phyloP scores from a whole-genome alignment of 1,139 yeast genomes.

The Sugiyamaella neomexicana region DNA sequence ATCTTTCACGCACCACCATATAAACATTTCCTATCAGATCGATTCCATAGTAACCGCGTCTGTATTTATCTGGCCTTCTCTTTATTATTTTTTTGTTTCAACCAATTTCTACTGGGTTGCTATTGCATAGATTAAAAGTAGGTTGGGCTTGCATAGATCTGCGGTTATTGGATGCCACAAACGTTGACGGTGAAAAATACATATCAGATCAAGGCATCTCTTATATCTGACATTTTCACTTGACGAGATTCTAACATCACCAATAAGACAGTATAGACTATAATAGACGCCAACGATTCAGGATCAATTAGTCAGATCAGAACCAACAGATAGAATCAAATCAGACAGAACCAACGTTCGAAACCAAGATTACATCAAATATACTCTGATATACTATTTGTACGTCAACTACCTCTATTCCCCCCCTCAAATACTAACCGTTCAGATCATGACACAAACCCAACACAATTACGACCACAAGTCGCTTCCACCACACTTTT shows the following conservation, averaged over 20 bases:
- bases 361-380: no score
- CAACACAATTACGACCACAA: slow-evolving; percentile 31
- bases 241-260: no score
- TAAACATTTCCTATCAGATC: no score
- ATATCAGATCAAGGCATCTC: neutral
- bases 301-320: no score
- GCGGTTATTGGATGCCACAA: neutral
- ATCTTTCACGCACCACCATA: no score
- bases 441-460: slow-evolving; percentile 16
- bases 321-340: no score
- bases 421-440: slow-evolving; percentile 4
- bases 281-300: no score
- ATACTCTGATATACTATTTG: neutral
- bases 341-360: no score
- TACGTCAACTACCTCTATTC: neutral
- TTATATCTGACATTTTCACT: no score
- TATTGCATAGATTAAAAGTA: slow-evolving; percentile 3
- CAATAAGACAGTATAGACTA: no score
- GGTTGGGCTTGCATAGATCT: neutral
- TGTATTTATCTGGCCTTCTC: neutral
- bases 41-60: neutral
- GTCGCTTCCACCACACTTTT: slow-evolving; percentile 65
- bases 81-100: no score
- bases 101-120: neutral
- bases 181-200: neutral